These are phyloP conservation scores for Cucumis hystrix DNA, from an alignment of 306 rosid genomes.

Conservation along the genomic window DNA sequence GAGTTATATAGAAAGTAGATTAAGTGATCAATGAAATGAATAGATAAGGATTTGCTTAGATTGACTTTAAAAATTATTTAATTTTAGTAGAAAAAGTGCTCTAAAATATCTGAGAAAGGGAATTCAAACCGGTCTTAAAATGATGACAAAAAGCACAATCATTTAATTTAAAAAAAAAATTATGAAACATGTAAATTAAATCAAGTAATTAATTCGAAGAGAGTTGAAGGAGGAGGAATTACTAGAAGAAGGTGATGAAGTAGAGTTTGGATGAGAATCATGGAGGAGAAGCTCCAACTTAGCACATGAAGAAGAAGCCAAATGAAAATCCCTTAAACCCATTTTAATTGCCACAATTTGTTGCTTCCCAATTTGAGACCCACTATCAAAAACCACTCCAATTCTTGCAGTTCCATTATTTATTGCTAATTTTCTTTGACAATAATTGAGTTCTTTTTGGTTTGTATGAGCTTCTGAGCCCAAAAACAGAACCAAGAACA, in stretches of 20 bases:
- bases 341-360: constrained; percentile 36
- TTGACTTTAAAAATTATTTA: too few relatives aligned
- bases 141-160: too few relatives aligned
- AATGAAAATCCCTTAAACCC: constrained; percentile 15
- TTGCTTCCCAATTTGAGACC: constrained; percentile 27
- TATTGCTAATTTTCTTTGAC: not conserved
- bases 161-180: too few relatives aligned
- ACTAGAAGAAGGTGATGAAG: constrained; percentile 20
- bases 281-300: constrained; percentile 12
- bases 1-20: too few relatives aligned
- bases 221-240: constrained; percentile 7
- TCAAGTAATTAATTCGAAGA: not conserved
- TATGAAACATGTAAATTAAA: not conserved
- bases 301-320: not conserved
- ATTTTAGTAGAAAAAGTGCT: too few relatives aligned
- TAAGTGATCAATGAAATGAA: too few relatives aligned
- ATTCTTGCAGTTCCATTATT: not conserved
- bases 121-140: too few relatives aligned
- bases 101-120: too few relatives aligned
- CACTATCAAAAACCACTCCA: constrained; percentile 19
- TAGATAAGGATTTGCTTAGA: too few relatives aligned
- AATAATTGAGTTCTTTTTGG: not conserved
- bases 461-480: not conserved
- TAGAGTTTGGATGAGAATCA: constrained; percentile 13
- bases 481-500: constrained; percentile 2